phyloP scores from a whole-genome alignment of 805 yeast genomes.

The baker's yeast (Saccharomyces cerevisiae) region DNA sequence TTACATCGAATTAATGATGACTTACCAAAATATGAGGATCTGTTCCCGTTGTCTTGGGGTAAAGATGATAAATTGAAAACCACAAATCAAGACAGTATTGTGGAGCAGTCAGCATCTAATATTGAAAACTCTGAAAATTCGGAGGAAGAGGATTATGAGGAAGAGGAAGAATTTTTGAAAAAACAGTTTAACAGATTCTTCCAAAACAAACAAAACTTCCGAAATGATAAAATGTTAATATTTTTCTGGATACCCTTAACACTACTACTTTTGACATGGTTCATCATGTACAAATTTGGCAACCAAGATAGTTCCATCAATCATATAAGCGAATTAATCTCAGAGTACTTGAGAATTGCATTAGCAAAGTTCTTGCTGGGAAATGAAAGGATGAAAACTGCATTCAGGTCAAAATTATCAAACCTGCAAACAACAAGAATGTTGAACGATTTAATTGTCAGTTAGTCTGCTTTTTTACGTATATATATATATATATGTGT shows the following conservation, averaged over 20 bases:
- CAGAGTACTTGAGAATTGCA: conserved; percentile 35
- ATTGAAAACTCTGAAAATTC: conserved; percentile 19
- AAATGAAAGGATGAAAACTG: conserved; percentile 40
- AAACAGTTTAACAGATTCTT: conserved; percentile 33
- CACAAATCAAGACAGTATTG: not conserved
- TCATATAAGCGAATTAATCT: conserved; percentile 27
- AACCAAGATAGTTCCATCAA: conserved; percentile 29
- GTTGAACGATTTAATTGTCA: conserved; percentile 8
- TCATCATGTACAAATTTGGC: conserved; percentile 34
- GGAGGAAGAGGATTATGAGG: conserved; percentile 19
- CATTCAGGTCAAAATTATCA: conserved; percentile 30
- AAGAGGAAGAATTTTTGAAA: conserved; percentile 30
- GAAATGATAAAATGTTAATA: conserved; percentile 73
- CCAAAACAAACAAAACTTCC: conserved; percentile 38
- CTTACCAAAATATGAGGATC: conserved; percentile 67
- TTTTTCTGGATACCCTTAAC: conserved; percentile 89
- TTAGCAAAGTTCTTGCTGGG: conserved; percentile 46
- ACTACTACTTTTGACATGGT: conserved; percentile 43
- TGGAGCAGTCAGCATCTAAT: not conserved
- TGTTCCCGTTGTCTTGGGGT: conserved; percentile 42
- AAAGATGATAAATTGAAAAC: not conserved
- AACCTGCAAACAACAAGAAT: conserved; percentile 22
- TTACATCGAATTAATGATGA: conserved; percentile 35
- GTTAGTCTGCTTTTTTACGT: not conserved
- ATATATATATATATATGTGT: not conserved